Percentiles rank a stretch among this genome's conserved stretches.
phyloP scores from a whole-genome alignment of 2,329 filamentous ascomycete species.

The Colletotrichum abscissum region DNA sequence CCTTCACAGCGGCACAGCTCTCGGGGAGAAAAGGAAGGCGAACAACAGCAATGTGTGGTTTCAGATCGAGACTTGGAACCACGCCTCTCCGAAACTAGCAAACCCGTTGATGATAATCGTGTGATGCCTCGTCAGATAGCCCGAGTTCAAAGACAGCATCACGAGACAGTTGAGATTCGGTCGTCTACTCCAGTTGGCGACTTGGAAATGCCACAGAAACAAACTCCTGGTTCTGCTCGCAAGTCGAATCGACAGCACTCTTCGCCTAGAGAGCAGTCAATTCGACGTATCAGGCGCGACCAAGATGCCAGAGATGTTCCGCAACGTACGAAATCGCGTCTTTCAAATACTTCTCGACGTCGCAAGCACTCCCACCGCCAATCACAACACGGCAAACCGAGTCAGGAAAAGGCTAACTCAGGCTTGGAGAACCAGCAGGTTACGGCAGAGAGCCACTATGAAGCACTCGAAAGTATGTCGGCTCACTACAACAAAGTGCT shows the following conservation, averaged over 20 bases:
- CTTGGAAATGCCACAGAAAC: conserved; percentile 14
- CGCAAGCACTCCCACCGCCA: neutral
- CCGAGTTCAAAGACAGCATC: neutral
- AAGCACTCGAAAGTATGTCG: conserved; percentile 4
- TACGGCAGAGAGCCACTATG: conserved; percentile 9
- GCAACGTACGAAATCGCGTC: neutral
- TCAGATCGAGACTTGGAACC: neutral
- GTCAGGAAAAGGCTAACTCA: neutral
- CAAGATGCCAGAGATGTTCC: neutral
- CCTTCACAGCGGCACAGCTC: neutral
- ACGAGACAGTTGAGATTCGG: neutral
- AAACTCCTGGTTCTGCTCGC: neutral
- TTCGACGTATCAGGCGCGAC: neutral
- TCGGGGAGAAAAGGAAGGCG: neutral
- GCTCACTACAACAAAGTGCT: conserved; percentile 20
- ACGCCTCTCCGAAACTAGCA: neutral
- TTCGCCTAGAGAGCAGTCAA: neutral
- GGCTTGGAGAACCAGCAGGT: neutral
- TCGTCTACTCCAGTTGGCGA: conserved; percentile 5
- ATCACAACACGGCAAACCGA: neutral
- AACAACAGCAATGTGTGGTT: neutral
- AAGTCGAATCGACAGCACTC: neutral
- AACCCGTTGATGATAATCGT: neutral
- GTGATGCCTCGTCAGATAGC: neutral
- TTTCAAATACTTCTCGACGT: conserved; percentile 9